Conservation (phyloP, 73 alveolate genomes). For the Paramecium tetraurelia region DNA sequence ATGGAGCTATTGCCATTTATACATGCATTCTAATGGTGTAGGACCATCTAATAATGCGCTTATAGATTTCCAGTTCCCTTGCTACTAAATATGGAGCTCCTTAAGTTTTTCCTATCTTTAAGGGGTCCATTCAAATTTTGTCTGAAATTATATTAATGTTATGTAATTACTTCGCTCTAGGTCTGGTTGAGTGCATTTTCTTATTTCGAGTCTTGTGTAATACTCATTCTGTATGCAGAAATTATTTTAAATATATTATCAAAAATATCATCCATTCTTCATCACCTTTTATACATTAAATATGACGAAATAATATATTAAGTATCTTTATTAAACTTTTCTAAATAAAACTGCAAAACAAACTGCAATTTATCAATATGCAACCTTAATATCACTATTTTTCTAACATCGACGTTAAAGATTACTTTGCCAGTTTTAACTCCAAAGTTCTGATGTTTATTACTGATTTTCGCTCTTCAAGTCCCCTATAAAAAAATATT, state of each 20-base stretch:
- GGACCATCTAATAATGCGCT: not conserved
- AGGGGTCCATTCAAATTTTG: not conserved
- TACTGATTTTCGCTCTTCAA: not conserved
- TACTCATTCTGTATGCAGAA: not conserved
- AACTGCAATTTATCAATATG: not conserved
- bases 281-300: not conserved
- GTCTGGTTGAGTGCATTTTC: not conserved
- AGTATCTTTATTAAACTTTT: not conserved
- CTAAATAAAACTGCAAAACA: not conserved
- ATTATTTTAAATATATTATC: not conserved
- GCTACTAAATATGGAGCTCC: not conserved
- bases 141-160: not conserved
- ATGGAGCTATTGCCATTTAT: not conserved
- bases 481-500: not conserved
- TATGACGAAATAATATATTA: not conserved
- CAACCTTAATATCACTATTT: not conserved
- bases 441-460: not conserved
- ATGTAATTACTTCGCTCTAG: not conserved
- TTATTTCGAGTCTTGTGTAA: not conserved
- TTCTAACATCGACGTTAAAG: not conserved
- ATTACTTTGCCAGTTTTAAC: not conserved
- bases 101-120: not conserved
- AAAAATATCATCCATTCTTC: not conserved
- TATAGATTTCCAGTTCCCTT: conserved; percentile 6
- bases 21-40: not conserved